A percentile compares a stretch with the other conserved stretches of the same genome.
phyloP scores from a whole-genome alignment of 192 early-diverging fungal species.

The Gaertneriomyces sp. region DNA sequence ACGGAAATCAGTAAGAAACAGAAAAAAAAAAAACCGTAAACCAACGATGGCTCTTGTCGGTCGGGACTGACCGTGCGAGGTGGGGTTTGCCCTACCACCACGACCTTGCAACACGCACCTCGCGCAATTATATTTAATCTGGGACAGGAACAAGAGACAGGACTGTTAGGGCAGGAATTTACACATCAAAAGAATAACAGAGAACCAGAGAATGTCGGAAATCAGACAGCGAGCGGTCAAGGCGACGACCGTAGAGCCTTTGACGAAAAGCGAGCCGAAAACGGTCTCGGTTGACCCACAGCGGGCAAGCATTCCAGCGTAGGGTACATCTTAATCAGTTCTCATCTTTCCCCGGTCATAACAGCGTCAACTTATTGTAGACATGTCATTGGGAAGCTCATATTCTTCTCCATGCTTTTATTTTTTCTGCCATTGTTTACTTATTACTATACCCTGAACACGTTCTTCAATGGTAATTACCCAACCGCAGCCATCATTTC shows the following conservation, averaged over 20 bases:
- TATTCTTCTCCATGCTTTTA: slow-evolving; percentile 29
- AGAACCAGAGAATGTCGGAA: background rate
- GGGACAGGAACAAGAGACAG: too few relatives aligned
- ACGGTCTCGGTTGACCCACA: background rate
- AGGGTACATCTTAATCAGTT: background rate
- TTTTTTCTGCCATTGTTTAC: slow-evolving; percentile 20
- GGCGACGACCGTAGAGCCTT: background rate
- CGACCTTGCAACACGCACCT: too few relatives aligned
- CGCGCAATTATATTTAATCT: too few relatives aligned
- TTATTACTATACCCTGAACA: slow-evolving; percentile 17
- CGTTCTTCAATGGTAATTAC: slow-evolving; percentile 17
- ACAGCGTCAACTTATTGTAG: slow-evolving; percentile 5
- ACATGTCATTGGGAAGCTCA: slow-evolving; percentile 26
- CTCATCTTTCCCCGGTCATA: background rate
- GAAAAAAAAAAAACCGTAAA: too few relatives aligned
- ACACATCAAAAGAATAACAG: too few relatives aligned
- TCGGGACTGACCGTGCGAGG: too few relatives aligned
- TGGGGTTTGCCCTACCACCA: too few relatives aligned
- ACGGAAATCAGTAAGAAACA: too few relatives aligned
- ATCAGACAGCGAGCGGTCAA: background rate
- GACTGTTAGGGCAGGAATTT: too few relatives aligned
- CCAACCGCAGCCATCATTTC: background rate
- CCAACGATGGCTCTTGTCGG: too few relatives aligned
- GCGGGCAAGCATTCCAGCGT: slow-evolving; percentile 5
- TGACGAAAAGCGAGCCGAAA: background rate